Conservation (phyloP, 176 grass and related monocot species). For the Musa beccarii region DNA sequence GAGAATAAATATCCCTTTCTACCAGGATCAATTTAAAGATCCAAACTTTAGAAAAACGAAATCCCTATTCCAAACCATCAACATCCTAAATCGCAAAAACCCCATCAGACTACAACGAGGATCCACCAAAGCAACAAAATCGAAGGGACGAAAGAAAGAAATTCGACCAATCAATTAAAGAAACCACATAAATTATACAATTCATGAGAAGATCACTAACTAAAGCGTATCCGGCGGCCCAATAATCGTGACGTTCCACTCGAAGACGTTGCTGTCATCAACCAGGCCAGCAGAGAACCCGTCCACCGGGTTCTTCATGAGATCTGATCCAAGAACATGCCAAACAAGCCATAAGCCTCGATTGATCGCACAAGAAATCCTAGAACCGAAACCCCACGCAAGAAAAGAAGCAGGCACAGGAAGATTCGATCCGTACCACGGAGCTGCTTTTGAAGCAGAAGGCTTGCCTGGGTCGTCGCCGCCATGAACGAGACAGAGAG, state of each 20-base stretch:
- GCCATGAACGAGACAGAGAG: slow-evolving; percentile 1
- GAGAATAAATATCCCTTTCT: too few relatives aligned
- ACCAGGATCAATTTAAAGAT: too few relatives aligned
- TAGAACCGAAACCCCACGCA: not conserved
- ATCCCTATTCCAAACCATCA: too few relatives aligned
- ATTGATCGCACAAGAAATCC: not conserved
- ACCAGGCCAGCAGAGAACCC: slow-evolving; percentile 14
- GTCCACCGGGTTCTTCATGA: slow-evolving; percentile 12
- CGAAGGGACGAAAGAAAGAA: not conserved
- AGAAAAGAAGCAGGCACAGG: not conserved
- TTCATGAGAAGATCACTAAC: not conserved
- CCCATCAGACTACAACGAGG: too few relatives aligned
- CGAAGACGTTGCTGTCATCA: slow-evolving; percentile 6
- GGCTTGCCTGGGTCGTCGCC: slow-evolving; percentile 12
- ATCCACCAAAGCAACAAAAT: not conserved
- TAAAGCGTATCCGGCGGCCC: slow-evolving; percentile 14
- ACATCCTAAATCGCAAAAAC: too few relatives aligned
- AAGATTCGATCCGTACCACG: not conserved
- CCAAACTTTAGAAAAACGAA: too few relatives aligned
- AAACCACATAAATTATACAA: not conserved
- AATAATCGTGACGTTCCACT: slow-evolving; percentile 17
- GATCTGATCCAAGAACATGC: slow-evolving; percentile 7
- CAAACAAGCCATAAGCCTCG: not conserved
- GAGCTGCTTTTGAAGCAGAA: slow-evolving; percentile 9
- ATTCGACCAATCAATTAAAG: not conserved